A percentile compares a stretch with the other conserved stretches of the same genome.
Conservation (phyloP, 2,329 filamentous ascomycete species). For the Fusarium cicatricum region DNA sequence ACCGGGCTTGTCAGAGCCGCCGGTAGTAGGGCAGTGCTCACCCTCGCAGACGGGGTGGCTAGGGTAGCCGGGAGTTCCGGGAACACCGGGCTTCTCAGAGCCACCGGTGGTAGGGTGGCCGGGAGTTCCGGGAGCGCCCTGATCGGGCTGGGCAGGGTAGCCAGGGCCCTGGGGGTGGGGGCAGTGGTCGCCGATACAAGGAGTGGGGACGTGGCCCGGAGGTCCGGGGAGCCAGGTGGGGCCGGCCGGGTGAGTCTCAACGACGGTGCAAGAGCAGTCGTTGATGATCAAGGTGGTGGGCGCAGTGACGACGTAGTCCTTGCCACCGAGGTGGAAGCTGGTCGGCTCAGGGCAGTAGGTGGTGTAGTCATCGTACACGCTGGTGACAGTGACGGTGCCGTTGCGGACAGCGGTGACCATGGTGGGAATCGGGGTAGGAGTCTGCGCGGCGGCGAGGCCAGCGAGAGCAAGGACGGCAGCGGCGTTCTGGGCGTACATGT, state of each 20-base stretch:
- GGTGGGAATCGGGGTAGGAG: conserved; percentile 15
- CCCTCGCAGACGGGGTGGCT: background rate
- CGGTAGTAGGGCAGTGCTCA: background rate
- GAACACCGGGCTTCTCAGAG: background rate
- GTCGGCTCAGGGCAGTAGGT: conserved; percentile 59
- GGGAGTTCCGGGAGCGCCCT: no score
- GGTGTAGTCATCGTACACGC: conserved; percentile 48
- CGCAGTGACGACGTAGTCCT: conserved; percentile 62
- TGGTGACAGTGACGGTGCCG: conserved; percentile 44
- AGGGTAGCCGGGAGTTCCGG: conserved; percentile 8
- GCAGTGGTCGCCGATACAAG: background rate
- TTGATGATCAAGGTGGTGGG: conserved; percentile 64
- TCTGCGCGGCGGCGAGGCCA: conserved; percentile 34
- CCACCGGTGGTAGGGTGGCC: no score
- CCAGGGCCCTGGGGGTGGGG: conserved; percentile 1
- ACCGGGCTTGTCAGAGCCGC: no score
- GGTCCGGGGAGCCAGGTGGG: conserved; percentile 24
- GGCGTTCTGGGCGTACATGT: conserved; percentile 41
- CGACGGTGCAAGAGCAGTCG: conserved; percentile 61
- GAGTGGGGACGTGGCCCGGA: conserved; percentile 3
- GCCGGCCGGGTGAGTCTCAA: conserved; percentile 42
- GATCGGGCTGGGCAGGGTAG: background rate
- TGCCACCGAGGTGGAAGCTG: conserved; percentile 58
- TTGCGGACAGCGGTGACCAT: conserved; percentile 26
- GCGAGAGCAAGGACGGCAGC: conserved; percentile 38